These are phyloP conservation scores for Angophora floribunda DNA, from an alignment of 345 rosid species.

Conservation along the genomic window DNA sequence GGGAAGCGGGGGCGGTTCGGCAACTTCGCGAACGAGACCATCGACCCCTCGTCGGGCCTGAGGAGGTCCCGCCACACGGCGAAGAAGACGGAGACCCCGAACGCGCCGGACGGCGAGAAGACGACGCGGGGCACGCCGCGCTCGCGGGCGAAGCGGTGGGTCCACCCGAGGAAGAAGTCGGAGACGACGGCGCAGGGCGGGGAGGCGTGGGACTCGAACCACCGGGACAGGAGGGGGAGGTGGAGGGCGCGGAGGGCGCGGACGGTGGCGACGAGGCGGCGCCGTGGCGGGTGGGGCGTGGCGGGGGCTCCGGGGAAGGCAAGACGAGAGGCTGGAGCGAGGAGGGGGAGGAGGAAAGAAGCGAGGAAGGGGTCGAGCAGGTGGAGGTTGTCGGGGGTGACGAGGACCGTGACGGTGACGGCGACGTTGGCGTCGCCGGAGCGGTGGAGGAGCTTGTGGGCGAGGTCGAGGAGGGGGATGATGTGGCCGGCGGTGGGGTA, in stretches of 20 bases:
- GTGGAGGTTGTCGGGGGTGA: slow-evolving; percentile 9
- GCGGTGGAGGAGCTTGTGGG: slow-evolving; percentile 9
- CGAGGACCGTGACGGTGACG: not conserved
- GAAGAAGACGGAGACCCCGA: slow-evolving; percentile 10
- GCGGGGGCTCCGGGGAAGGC: slow-evolving; percentile 35
- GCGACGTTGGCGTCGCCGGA: not conserved
- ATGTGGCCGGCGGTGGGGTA: slow-evolving; percentile 72
- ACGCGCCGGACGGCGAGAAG: slow-evolving; percentile 32
- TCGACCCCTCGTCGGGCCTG: not conserved
- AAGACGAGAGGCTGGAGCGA: slow-evolving; percentile 43
- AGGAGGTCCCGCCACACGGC: slow-evolving; percentile 10
- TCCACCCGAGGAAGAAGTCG: slow-evolving; percentile 78
- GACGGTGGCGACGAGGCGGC: slow-evolving; percentile 33
- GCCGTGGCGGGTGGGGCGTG: slow-evolving; percentile 5
- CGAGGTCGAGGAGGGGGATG: slow-evolving; percentile 40
- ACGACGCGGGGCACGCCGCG: slow-evolving; percentile 33
- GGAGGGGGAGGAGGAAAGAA: slow-evolving; percentile 35
- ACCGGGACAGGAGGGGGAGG: slow-evolving; percentile 28
- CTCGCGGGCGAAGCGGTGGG: slow-evolving; percentile 24
- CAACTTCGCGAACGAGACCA: not conserved
- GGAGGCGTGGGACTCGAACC: slow-evolving; percentile 46
- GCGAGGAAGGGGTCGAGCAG: slow-evolving; percentile 25
- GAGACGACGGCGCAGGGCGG: slow-evolving; percentile 68
- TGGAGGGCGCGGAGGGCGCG: slow-evolving; percentile 38
- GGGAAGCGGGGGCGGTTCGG: not conserved